Base-by-base conservation (phyloP, 2,329 filamentous ascomycete genomes). In the Sporothrix mexicana region DNA sequence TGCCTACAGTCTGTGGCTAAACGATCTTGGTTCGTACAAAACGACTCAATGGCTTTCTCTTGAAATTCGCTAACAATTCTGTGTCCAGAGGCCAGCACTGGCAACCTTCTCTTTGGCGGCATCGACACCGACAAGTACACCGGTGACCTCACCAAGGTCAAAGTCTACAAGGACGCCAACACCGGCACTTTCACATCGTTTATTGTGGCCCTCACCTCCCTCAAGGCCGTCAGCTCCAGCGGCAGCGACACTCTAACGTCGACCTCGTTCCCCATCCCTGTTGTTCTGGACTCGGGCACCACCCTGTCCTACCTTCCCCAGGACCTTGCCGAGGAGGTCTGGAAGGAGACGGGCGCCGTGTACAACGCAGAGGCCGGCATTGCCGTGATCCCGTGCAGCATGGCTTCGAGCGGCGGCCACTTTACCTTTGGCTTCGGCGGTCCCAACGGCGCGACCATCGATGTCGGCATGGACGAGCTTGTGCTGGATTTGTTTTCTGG, bases 61-160 rank as follows among this genome's bases (percentile, higher is more conserved):
- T 76, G 51, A 9, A 17, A 69, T 23, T 20, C n/a, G 17, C 72
- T 77, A 76, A 61, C 77, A 77, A 70, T 76, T 9, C 20, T 17
- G 7, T 20, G 7, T 20, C 0, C 9, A 80, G 84, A 84, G 73
- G 81, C 92, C 0, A 90, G 85, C 74, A 90, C 86, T 1, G 93
- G 93, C 49, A 91, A 84, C 76, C 91, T 95, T 74, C 84, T 95
- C 1, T 96, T 95, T 76, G 93, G 93, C 53, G 93, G 92, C n/a
- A 89, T 95, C 73, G 92, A 95, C 79, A 92, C 88, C 0, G 87
- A 86, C 73, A 95, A 95, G 79, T 96, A 90, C 81, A 79, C 84
- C 0, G 92, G 92, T 66, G 80, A 87, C 1, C 84, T 95, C 45
- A 84, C 85, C 62, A 87, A 85, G 6, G 83, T 94, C 41, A 84